Base-by-base conservation (phyloP, 257 asterid species). In the Pogostemon cablin region DNA sequence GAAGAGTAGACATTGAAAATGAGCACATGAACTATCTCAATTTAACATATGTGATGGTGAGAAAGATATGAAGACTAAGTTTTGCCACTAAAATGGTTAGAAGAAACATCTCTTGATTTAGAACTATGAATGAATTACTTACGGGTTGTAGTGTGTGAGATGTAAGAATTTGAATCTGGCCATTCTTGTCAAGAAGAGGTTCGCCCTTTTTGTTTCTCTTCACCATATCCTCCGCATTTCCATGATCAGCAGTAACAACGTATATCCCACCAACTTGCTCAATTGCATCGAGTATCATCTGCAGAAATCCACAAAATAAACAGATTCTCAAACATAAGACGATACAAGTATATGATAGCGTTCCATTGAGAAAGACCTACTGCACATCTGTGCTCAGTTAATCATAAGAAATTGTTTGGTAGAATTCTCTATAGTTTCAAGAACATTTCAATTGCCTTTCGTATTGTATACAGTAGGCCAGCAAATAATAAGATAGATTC, bases 151-250 rank as follows among this genome's bases (percentile, higher is more conserved):
- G 84, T 0, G 97, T 93, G 88, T 93, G 99, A 53, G 99, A 93
- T 38, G 98, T 90, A 37, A 88, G 95, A 34, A 89, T 89, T 66
- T 93, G 99, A 50, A 93, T 80, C 0, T 90, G 78, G 73, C 99
- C 96, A 52, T 77, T 84, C 88, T 91, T 91, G 88, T 89, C 98
- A 1, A 91, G 86, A 46, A 76, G 86, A 39, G 99, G 97, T 74
- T 90, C 92, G 35, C 99, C 99, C 67, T 91, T 93, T 82, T 89
- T 93, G 89, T 91, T 74, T 65, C 99, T 87, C 85, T 93, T 93
- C 76, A 93, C 99, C 99, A 91, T 90, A 75, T 91, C 99, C 85
- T 93, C 99, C 0, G 97, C 97, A 73, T 93, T 93, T 69, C 99
- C 99, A 72, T 93, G 99, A 79, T 93, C 99, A 50, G 99, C 99